Evolutionary conservation across 2,329 filamentous ascomycete species (phyloP), one percentile per base, ranked within the genome.

Genomic region (Calonectria hawksworthii): DNA sequence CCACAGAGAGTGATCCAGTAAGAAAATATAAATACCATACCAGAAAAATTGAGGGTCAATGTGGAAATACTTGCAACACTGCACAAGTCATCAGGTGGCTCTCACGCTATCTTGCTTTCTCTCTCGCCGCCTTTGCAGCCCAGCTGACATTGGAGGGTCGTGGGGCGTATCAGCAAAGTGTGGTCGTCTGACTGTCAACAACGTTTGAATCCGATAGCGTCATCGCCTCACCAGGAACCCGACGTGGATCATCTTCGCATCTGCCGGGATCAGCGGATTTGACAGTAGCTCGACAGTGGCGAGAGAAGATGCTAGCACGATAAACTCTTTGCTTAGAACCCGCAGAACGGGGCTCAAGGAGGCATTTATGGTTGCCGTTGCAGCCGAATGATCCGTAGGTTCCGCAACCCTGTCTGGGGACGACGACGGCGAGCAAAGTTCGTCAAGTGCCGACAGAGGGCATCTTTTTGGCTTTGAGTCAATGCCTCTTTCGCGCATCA

Each of bases 341-440:
- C 38, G 50, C 51, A 65, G 32, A 65, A 54, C 34, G 68, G 68
- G 68, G 68, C n/a, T 18, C 47, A n/a, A 41, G 47, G 71, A 73
- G 66, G 66, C 71, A 73, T 69, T 69, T 70, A 74, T 67, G 67
- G 63, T 73, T 44, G 47, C 72, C 72, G 72, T 74, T 23, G 41
- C 72, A 70, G 72, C 72, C 72, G 72, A 74, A 67, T 23, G 72
- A 74, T 63, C 72, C 72, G 72, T 64, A 18, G 69, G 65, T 74
- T 74, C 72, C 72, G 72, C 65, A 54, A 44, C 21, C 38, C 41
- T 44, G 59, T 34, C 23, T 26, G 10, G 36, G 28, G 30, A 47
- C 34, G 59, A 64, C 52, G 8, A 21, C 30, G 23, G 28, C 23
- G 34, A 68, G 10, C 16, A 26, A 65, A 47, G 9, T n/a, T 30